These are phyloP conservation scores for Protea cynaroides DNA, from an alignment of 164 flowering plant genomes.

Conservation along the genomic window DNA sequence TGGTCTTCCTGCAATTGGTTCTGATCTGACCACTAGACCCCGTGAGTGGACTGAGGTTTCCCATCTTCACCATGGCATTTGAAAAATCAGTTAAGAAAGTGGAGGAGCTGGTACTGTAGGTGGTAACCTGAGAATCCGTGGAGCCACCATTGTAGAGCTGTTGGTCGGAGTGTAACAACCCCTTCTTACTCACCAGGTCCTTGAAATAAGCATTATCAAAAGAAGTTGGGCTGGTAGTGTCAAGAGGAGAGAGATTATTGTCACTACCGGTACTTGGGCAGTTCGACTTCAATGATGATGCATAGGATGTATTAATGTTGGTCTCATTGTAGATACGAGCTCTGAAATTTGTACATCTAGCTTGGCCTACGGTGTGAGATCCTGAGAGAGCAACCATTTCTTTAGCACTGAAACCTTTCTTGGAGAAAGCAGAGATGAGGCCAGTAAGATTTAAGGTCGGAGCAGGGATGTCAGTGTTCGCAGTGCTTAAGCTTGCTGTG, in stretches of 20 bases:
- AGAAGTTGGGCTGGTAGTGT: constrained; percentile 7
- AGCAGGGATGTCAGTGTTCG: constrained; percentile 28
- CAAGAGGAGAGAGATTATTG: constrained; percentile 22
- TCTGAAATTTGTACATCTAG: constrained; percentile 22
- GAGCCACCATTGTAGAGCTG: constrained; percentile 22
- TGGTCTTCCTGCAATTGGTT: constrained; percentile 22
- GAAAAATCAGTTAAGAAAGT: constrained; percentile 19
- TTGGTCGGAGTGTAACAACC: constrained; percentile 29
- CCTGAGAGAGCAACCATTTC: constrained; percentile 43
- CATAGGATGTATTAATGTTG: constrained; percentile 20
- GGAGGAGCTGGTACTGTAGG: constrained; percentile 11
- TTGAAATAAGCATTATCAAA: constrained; percentile 24
- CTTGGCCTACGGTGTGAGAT: constrained; percentile 27
- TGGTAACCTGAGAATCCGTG: constrained; percentile 21
- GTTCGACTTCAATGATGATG: constrained; percentile 6
- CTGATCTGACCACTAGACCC: constrained; percentile 25
- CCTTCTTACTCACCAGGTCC: constrained; percentile 19
- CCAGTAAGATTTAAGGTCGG: constrained; percentile 19
- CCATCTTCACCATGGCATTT: constrained; percentile 29
- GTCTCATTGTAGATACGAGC: constrained; percentile 21
- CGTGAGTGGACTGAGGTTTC: constrained; percentile 25
- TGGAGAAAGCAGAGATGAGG: constrained; percentile 25
- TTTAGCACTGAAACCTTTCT: constrained; percentile 21
- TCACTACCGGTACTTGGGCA: constrained; percentile 21
- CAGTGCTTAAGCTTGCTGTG: constrained; percentile 31